A percentile compares a stretch with the other conserved stretches of the same genome.
phyloP scores from a whole-genome alignment of 305 asterid species.

The Plantago coronopus region DNA sequence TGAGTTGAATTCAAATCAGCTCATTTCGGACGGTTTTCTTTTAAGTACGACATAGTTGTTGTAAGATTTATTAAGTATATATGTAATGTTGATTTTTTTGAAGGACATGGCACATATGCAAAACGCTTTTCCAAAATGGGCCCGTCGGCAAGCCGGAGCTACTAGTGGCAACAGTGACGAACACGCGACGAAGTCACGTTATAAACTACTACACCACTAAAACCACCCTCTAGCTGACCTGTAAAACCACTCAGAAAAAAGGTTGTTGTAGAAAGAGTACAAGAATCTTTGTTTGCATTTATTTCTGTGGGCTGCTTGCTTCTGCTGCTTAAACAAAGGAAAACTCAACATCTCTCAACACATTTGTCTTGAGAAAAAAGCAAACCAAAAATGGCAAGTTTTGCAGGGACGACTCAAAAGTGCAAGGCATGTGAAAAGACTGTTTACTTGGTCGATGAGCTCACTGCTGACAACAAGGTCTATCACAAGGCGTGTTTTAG shows the following conservation, averaged over 20 bases:
- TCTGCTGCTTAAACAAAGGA: conserved; percentile 2
- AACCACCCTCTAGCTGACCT: conserved; percentile 36
- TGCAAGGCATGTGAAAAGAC: conserved; percentile 80
- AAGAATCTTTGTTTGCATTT: conserved; percentile 20
- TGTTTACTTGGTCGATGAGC: conserved; percentile 78
- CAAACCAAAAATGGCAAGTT: conserved; percentile 45
- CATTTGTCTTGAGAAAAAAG: background rate
- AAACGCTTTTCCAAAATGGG: too few species aligned
- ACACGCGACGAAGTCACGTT: too few species aligned
- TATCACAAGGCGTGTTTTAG: conserved; percentile 83
- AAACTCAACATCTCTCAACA: conserved; percentile 27
- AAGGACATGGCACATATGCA: too few species aligned
- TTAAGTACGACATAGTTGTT: too few species aligned
- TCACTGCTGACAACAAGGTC: conserved; percentile 59
- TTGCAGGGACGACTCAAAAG: conserved; percentile 78
- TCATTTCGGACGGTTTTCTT: too few species aligned
- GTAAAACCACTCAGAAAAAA: conserved; percentile 17
- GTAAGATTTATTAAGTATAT: too few species aligned
- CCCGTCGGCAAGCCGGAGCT: background rate
- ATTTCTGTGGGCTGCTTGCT: conserved; percentile 22
- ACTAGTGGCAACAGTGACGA: conserved; percentile 13
- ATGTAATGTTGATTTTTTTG: too few species aligned
- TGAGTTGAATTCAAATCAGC: too few species aligned
- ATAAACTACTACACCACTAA: too few species aligned
- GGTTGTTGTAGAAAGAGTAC: background rate